Evolutionary conservation across 2,329 filamentous ascomycete genomes (phyloP), one percentile per base, ranked within the genome.

Genomic region (Calonectria multiphialidica): DNA sequence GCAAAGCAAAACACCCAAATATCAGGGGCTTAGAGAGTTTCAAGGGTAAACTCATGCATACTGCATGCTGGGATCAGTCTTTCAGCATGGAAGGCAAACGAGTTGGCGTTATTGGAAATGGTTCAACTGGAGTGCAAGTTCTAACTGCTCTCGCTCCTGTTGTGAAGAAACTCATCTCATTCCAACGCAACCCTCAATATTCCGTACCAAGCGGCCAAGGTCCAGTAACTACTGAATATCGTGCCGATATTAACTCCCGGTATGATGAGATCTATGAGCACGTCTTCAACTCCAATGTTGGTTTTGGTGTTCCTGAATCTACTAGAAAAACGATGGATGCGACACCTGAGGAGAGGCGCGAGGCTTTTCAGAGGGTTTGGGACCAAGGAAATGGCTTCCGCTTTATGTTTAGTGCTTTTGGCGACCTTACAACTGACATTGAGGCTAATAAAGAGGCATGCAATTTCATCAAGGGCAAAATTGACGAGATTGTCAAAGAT

Each of bases 221-320:
- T 7, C 66, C 45, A 0, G 63, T 75, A 12, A 12, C 70, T 2
- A 47, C 40, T 2, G 72, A 44, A 40, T 71, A 74, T 35, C 73
- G 73, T 1, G 47, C 69, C 9, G 53, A 72, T n/a, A 74, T 75
- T 69, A 75, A 78, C 45, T 73, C 55, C 30, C 72, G 66, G 35
- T 85, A 83, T 73, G 78, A 77, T n/a, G 76, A 76, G 44, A 82
- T 81, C 21, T 82, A 66, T 65, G 72, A 57, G 57, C 68, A 55
- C 75, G 78, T 67, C 2, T 77, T 13, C 76, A 75, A n/a, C 76
- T 80, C 67, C 8, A 23, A 8, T 3, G 28, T 23, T 67, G 81
- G 40, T 82, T 86, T 72, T 79, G 83, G n/a, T n/a, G n/a, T 76
- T 66, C 75, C 28, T 70, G 75, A 40, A 76, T 79, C 47, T 33